Base-by-base conservation (phyloP, 179 eudicot genomes). In the Dionaea muscipula region DNA sequence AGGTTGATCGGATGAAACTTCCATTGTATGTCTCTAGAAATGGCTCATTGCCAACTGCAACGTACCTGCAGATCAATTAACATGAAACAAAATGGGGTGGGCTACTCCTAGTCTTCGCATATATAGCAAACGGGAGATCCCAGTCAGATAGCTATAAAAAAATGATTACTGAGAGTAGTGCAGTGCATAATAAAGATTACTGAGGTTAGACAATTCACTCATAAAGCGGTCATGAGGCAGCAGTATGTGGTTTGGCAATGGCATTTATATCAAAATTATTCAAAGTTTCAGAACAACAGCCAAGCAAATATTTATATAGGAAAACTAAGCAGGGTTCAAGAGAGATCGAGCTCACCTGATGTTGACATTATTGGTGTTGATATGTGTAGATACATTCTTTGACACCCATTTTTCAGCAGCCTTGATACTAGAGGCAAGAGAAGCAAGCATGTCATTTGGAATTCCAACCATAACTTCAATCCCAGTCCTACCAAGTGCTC, bases 391-490 rank as follows among this genome's bases (percentile, higher is more conserved):
- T 8, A 90, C 61, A 77, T 90, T 90, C 54, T 86, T 61, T 13
- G 85, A 53, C 25, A 90, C 95, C 97, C 97, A 90, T 59, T 64
- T 74, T 28, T 86, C 82, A 72, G 95, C 95, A 59, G 95, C 97
- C 55, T 82, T 90, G 28, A 68, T 22, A 28, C 85, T 90, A 9
- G 60, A 14, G 57, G 94, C 94, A 56, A 90, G 66, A 56, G 85
- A 65, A 16, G 64, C 46, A 21, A 90, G 84, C 94, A 83, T 71
- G 51, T 90, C 97, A 72, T 90, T 90, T n/a, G 97, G 97, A 28
- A 90, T 90, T 3, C 97, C 97, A 63, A 90, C 91, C 97, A 90
- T 90, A 53, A 90, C 95, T 65, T 90, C 94, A 56, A 90, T 68
- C 59, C 75, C 76, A 60, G 94, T 67, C 55, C 62, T 75, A 7